A percentile compares a stretch with the other conserved stretches of the same genome.
phyloP scores from a whole-genome alignment of 768 basidiomycete species.

The Trametes cubensis region DNA sequence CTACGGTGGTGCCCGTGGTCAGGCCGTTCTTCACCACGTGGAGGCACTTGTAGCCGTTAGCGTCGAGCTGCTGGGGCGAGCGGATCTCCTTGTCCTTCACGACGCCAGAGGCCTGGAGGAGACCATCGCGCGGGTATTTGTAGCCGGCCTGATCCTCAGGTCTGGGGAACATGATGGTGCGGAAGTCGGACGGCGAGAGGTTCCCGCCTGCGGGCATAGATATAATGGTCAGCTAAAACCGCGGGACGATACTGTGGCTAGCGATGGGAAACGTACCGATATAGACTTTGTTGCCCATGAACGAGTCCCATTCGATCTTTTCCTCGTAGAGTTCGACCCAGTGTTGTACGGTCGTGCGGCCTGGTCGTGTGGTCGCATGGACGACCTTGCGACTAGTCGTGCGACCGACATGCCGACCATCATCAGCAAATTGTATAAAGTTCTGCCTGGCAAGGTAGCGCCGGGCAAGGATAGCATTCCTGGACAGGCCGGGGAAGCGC shows the following conservation, averaged over 20 bases:
- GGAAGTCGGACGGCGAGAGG: neutral
- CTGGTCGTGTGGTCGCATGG: no score
- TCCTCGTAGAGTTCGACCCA: constrained; percentile 35
- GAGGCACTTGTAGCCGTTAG: constrained; percentile 3
- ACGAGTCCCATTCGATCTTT: constrained; percentile 38
- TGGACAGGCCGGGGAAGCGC: no score
- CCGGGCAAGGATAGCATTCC: no score
- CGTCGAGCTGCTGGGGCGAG: constrained; percentile 28
- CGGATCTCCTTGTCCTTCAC: constrained; percentile 27
- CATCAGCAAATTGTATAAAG: no score
- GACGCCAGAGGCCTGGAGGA: constrained; percentile 25
- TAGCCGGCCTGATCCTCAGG: constrained; percentile 5
- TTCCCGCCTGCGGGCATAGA: neutral
- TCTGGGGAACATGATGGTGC: constrained; percentile 17
- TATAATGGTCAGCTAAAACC: neutral
- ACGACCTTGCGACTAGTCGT: no score
- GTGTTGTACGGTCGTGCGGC: no score
- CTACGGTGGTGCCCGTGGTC: constrained; percentile 30
- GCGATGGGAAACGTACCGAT: constrained; percentile 19
- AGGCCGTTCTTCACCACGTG: constrained; percentile 27
- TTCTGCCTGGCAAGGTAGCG: no score
- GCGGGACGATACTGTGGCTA: no score
- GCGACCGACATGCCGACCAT: no score
- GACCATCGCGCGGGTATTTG: constrained; percentile 31
- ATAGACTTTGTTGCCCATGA: constrained; percentile 38